Evolutionary conservation across 108 stramenopile genomes (phyloP).

Genomic region (Bacterosira constricta): DNA sequence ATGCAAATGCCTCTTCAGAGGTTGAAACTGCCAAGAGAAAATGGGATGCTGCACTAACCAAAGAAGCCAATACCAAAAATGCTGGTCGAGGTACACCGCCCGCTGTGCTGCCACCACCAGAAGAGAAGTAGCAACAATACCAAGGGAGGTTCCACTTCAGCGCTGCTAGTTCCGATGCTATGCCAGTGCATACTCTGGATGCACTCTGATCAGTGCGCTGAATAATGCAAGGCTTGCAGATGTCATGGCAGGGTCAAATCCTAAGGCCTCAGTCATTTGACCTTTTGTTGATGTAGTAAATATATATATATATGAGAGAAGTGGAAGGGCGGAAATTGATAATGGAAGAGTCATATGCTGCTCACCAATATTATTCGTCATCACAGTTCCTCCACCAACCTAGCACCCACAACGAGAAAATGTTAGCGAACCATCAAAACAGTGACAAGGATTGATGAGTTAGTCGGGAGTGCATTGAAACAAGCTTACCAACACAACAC

Average conservation of each 20-base stretch:
- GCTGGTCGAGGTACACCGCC: conserved; percentile 72
- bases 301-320: neutral
- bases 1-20: conserved; percentile 60
- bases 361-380: conserved; percentile 80
- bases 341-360: neutral
- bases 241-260: conserved; percentile 57
- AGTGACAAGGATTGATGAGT: neutral
- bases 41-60: conserved; percentile 65
- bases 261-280: conserved; percentile 84
- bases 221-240: conserved; percentile 79
- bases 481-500: conserved; percentile 51
- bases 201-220: conserved; percentile 80
- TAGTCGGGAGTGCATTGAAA: too few relatives aligned
- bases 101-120: conserved; percentile 39
- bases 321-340: too few relatives aligned
- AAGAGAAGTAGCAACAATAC: conserved; percentile 47
- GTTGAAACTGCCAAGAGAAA: conserved; percentile 61
- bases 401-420: neutral
- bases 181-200: conserved; percentile 73
- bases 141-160: conserved; percentile 53
- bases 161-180: conserved; percentile 65
- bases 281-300: neutral
- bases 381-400: conserved; percentile 80
- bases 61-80: conserved; percentile 72
- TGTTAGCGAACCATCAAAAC: neutral